Conservation (phyloP, 345 rosid species). For the Stellera chamaejasme region DNA sequence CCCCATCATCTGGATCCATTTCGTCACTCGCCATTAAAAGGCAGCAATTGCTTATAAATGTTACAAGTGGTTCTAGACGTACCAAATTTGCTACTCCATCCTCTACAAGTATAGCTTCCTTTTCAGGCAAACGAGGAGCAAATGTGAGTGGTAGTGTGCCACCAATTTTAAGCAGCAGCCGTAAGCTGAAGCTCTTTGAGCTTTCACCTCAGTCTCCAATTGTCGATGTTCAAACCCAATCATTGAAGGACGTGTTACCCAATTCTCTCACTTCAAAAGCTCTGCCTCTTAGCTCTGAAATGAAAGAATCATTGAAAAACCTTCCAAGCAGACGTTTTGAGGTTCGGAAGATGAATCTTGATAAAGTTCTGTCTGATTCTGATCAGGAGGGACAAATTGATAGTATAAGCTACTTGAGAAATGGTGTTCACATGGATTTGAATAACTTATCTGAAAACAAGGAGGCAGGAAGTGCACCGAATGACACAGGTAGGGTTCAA, state of each 20-base stretch:
- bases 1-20: slow-evolving; percentile 30
- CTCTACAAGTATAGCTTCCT: slow-evolving; percentile 31
- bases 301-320: slow-evolving; percentile 18
- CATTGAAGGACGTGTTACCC: slow-evolving; percentile 33
- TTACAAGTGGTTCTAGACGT: slow-evolving; percentile 23
- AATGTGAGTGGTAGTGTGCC: slow-evolving; percentile 28
- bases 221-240: slow-evolving; percentile 40
- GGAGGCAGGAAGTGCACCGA: neutral
- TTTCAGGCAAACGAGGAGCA: slow-evolving; percentile 32
- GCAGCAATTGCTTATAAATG: slow-evolving; percentile 18
- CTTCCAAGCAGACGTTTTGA: slow-evolving; percentile 9
- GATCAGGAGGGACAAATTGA: slow-evolving; percentile 15
- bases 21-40: slow-evolving; percentile 27
- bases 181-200: slow-evolving; percentile 31
- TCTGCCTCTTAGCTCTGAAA: slow-evolving; percentile 23
- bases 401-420: slow-evolving; percentile 15
- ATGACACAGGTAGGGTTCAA: slow-evolving; percentile 14
- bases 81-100: slow-evolving; percentile 49
- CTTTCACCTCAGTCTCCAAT: slow-evolving; percentile 36
- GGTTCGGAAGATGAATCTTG: slow-evolving; percentile 32
- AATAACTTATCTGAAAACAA: slow-evolving; percentile 16
- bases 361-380: slow-evolving; percentile 8
- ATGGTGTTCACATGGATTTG: slow-evolving; percentile 12
- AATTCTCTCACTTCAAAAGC: slow-evolving; percentile 25
- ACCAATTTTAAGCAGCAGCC: slow-evolving; percentile 34